Evolutionary conservation across 805 yeast species (phyloP).

Genomic region (Wickerhamomyces tratensis): DNA sequence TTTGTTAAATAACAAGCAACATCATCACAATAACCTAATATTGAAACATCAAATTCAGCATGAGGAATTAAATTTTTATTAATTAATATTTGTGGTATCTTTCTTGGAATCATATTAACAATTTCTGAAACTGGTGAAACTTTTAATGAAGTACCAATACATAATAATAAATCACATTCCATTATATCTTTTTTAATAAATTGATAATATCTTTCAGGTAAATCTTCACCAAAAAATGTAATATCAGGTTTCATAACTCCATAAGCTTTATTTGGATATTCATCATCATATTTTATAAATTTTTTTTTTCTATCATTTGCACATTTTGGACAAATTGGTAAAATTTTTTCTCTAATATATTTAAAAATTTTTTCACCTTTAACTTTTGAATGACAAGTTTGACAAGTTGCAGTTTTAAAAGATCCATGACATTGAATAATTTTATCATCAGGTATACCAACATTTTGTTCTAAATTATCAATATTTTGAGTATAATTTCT

Average conservation of each 20-base stretch:
- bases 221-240: conserved; percentile 81
- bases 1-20: conserved; percentile 58
- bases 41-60: conserved; percentile 66
- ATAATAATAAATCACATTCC: conserved; percentile 68
- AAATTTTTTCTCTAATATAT: conserved; percentile 44
- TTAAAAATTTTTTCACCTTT: conserved; percentile 58
- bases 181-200: conserved; percentile 47
- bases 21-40: conserved; percentile 79
- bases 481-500: conserved; percentile 89
- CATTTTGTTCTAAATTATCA: conserved; percentile 77
- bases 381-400: conserved; percentile 58
- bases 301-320: conserved; percentile 28
- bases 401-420: conserved; percentile 80
- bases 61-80: conserved; percentile 70
- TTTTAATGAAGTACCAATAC: conserved; percentile 85
- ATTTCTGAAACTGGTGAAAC: conserved; percentile 90
- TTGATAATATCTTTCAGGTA: conserved; percentile 63
- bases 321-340: conserved; percentile 72
- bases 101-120: conserved; percentile 59
- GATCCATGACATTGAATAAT: conserved; percentile 90
- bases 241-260: conserved; percentile 92
- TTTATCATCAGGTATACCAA: conserved; percentile 58
- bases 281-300: conserved; percentile 18
- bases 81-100: conserved; percentile 76
- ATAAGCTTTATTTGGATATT: conserved; percentile 33